Base-by-base conservation (phyloP, 2,329 filamentous ascomycete genomes). In the Grosmannia huntii region DNA sequence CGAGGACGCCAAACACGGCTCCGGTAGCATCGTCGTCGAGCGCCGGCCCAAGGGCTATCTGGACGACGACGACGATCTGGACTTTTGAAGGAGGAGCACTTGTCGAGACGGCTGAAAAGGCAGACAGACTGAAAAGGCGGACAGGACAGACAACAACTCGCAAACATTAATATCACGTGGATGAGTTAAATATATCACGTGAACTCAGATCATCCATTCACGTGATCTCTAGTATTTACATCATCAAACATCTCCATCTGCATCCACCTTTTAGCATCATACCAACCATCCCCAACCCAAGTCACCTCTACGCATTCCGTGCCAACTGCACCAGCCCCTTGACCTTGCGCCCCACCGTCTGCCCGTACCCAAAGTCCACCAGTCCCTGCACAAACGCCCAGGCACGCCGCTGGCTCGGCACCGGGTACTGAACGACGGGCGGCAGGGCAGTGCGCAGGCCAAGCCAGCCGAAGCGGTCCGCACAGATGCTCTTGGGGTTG, bases 401-500 rank as follows among this genome's bases (percentile, higher is more conserved):
- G n/a, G 82, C 84, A 56, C 76, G 74, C 49, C 73, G 71, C 60
- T 84, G 83, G 66, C 83, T 80, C 19, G 70, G 69, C 19, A 99
- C 83, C 2, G 94, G 92, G 70, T 97, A 95, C 66, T 86, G 84
- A 64, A 96, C 80, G 5, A 86, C 82, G 1, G 79, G 78, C 2
- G 94, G 94, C 59, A 99, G 96, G 5, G 79, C 76, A 7, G 94
- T 99, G 62, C 85, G 68, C 60, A 87, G 67, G 2, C 84, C 83
- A 23, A 84, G 64, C 75, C 78, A 80, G 19, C 74, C 76, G 60
- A 79, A 57, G 41, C 85, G 77, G 74, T 99, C 94, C 61, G 84
- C 78, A 67, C 90, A 96, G 36, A 99, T 76, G 59, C 86, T 84
- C 76, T 99, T 99, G 63, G 84, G 71, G 71, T 97, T 96, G 71